Evolutionary conservation across 768 basidiomycete species (phyloP).

Genomic region (Lanmaoa rubissima): DNA sequence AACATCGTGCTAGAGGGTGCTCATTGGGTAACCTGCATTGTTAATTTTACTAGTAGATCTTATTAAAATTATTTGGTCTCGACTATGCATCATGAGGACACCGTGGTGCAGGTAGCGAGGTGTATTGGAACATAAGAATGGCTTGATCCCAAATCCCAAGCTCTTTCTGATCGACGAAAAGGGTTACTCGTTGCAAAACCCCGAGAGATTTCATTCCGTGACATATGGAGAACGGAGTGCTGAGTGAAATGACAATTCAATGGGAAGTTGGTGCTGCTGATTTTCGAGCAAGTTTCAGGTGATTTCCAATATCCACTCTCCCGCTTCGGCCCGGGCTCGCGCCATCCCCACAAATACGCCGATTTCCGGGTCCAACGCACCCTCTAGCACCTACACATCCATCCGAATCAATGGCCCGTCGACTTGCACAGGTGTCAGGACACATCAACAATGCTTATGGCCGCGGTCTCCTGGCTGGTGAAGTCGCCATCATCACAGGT

Average conservation of each 20-base stretch:
- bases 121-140: not conserved
- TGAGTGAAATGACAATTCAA: no score
- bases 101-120: not conserved
- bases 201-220: not conserved
- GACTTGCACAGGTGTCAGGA: constrained; percentile 67
- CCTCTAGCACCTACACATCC: not conserved
- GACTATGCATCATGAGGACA: not conserved
- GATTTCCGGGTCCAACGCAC: no score
- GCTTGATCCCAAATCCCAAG: not conserved
- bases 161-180: no score
- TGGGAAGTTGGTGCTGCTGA: no score
- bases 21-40: not conserved
- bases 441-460: constrained; percentile 55
- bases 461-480: constrained; percentile 64
- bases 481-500: constrained; percentile 88
- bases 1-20: not conserved
- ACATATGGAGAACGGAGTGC: not conserved
- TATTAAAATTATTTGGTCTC: not conserved
- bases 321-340: not conserved
- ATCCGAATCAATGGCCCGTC: constrained; percentile 45
- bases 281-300: not conserved
- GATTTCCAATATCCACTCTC: not conserved
- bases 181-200: no score
- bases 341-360: no score
- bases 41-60: not conserved